Evolutionary conservation across 2,329 filamentous ascomycete genomes (phyloP).

Genomic region (Rhexocercosporidium sp.): DNA sequence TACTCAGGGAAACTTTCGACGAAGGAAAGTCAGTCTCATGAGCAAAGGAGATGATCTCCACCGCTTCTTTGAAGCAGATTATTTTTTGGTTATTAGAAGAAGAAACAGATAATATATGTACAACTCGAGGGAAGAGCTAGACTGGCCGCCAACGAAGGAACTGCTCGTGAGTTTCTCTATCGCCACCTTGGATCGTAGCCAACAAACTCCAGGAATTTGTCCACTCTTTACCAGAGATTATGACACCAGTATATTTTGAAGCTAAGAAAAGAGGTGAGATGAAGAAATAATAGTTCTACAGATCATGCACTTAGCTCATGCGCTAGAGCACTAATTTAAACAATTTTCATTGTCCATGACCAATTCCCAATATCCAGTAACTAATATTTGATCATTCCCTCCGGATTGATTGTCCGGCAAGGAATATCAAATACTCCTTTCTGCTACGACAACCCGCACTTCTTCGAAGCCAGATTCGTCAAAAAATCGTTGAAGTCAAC

Average conservation of each 20-base stretch:
- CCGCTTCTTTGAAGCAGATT: conserved; percentile 11
- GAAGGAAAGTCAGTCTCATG: conserved; percentile 7
- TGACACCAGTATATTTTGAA: too few relatives aligned
- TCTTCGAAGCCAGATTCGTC: too few relatives aligned
- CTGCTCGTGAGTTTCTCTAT: conserved; percentile 10
- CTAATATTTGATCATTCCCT: too few relatives aligned
- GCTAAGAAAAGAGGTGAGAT: conserved; percentile 10
- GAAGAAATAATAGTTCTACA: conserved; percentile 3
- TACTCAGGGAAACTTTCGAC: conserved; percentile 12
- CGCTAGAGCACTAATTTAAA: conserved; percentile 7
- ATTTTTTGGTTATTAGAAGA: conserved; percentile 13
- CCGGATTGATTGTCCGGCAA: too few relatives aligned
- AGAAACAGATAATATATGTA: conserved; percentile 11
- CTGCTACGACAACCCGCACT: too few relatives aligned
- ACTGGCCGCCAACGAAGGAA: conserved; percentile 12
- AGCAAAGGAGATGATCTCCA: conserved; percentile 15
- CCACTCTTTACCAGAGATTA: too few relatives aligned
- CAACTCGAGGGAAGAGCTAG: conserved; percentile 7
- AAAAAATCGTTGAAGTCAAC: too few relatives aligned
- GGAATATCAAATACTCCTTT: too few relatives aligned
- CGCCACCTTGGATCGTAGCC: conserved; percentile 5
- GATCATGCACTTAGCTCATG: conserved; percentile 1
- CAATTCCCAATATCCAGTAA: too few relatives aligned
- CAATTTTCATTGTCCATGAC: too few relatives aligned
- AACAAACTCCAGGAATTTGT: conserved; percentile 13